phyloP scores from a whole-genome alignment of 1,284 basidiomycete genomes.

The Ustilago xerochloae region DNA sequence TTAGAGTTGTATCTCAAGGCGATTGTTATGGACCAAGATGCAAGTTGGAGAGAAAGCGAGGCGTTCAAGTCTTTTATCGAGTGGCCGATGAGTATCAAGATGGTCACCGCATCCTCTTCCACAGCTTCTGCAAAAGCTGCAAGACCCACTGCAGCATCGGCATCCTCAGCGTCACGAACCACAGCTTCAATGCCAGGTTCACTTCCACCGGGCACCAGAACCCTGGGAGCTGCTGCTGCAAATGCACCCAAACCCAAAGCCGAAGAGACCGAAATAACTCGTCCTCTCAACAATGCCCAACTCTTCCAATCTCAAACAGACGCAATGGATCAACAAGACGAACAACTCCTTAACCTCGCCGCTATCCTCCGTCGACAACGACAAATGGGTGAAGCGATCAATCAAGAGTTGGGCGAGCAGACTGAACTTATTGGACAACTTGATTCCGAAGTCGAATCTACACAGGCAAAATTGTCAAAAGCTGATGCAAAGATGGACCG shows the following conservation, averaged over 20 bases:
- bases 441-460: constrained; percentile 78
- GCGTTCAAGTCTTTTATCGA: constrained; percentile 89
- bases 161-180: background rate
- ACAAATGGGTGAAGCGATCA: constrained; percentile 87
- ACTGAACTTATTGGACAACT: constrained; percentile 87
- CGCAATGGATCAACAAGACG: constrained; percentile 85
- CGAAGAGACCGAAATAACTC: constrained; percentile 84
- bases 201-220: constrained; percentile 15
- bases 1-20: constrained; percentile 88
- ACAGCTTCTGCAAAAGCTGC: too few relatives aligned
- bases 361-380: constrained; percentile 86
- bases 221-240: constrained; percentile 20
- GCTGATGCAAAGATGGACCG: constrained; percentile 81
- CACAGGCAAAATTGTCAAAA: constrained; percentile 79
- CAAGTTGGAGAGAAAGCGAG: constrained; percentile 81
- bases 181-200: constrained; percentile 23
- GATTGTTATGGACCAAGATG: constrained; percentile 82
- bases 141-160: constrained; percentile 1
- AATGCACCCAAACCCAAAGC: constrained; percentile 69
- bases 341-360: constrained; percentile 80
- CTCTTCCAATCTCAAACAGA: constrained; percentile 81
- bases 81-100: constrained; percentile 72
- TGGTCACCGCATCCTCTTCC: constrained; percentile 15
- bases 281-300: constrained; percentile 85
- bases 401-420: constrained; percentile 83